These are phyloP conservation scores for Nitzschia sp. DNA, from an alignment of 108 stramenopile species.

Conservation along the genomic window DNA sequence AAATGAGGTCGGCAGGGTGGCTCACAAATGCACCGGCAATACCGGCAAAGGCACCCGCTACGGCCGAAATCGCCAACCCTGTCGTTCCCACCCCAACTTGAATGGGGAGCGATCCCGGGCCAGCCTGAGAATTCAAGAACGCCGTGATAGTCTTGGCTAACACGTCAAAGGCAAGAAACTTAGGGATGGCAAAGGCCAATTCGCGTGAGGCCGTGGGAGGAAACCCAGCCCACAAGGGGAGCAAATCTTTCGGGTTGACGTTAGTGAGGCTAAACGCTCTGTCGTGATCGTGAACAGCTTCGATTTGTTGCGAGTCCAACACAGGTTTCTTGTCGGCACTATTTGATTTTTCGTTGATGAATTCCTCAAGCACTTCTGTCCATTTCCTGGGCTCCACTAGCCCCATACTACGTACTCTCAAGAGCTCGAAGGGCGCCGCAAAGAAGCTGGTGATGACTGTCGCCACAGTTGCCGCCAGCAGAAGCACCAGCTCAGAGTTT, in stretches of 20 bases:
- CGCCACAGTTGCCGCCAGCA: constrained; percentile 76
- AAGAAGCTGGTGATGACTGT: constrained; percentile 39
- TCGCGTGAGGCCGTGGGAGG: constrained; percentile 81
- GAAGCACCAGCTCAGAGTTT: constrained; percentile 54
- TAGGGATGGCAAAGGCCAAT: constrained; percentile 85
- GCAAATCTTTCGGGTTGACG: constrained; percentile 28
- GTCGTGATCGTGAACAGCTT: neutral
- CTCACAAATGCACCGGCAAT: constrained; percentile 78
- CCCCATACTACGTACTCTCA: constrained; percentile 82
- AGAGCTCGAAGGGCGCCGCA: constrained; percentile 29
- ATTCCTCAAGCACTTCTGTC: constrained; percentile 60
- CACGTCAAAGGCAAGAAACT: constrained; percentile 85
- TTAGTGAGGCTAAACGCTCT: constrained; percentile 15
- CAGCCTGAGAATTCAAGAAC: constrained; percentile 56
- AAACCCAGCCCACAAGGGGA: constrained; percentile 79
- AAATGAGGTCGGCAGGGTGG: constrained; percentile 89
- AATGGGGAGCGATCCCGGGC: constrained; percentile 60
- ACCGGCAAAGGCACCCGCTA: constrained; percentile 80
- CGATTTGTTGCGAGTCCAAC: neutral
- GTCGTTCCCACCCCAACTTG: constrained; percentile 79
- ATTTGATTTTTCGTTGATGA: constrained; percentile 43
- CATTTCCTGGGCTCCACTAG: constrained; percentile 52
- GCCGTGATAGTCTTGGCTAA: constrained; percentile 54
- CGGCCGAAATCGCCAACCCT: constrained; percentile 75
- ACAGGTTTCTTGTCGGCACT: neutral